phyloP scores from a whole-genome alignment of 352 stramenopile species.

The Pythium scleroteichum region DNA sequence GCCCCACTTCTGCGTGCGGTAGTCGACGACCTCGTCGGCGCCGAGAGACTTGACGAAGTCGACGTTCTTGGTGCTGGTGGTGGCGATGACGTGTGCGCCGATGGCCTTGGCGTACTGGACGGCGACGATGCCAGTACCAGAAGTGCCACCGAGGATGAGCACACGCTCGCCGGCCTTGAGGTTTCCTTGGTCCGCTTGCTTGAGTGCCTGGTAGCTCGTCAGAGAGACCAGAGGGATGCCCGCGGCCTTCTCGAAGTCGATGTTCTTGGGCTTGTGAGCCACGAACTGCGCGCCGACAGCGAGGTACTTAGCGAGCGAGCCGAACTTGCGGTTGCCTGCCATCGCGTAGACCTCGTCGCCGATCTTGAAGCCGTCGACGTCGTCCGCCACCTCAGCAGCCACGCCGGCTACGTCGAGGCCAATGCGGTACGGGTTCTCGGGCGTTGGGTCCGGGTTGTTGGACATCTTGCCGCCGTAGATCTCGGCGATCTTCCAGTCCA shows the following conservation, averaged over 20 bases:
- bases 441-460: constrained; percentile 15
- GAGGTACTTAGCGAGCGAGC: constrained; percentile 45
- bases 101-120: constrained; percentile 46
- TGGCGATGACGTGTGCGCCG: constrained; percentile 30
- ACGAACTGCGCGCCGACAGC: constrained; percentile 37
- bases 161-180: constrained; percentile 43
- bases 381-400: constrained; percentile 32
- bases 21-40: constrained; percentile 48
- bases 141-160: constrained; percentile 47
- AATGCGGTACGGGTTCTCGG: constrained; percentile 33
- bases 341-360: constrained; percentile 30
- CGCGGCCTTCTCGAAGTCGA: constrained; percentile 45
- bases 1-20: constrained; percentile 38
- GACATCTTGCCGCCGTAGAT: constrained; percentile 16
- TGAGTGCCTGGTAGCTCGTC: constrained; percentile 43
- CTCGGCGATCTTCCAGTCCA: constrained; percentile 31
- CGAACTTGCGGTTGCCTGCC: constrained; percentile 12
- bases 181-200: constrained; percentile 29
- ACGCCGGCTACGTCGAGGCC: constrained; percentile 42
- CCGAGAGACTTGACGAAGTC: constrained; percentile 38
- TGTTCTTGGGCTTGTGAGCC: constrained; percentile 40
- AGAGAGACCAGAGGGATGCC: constrained; percentile 34
- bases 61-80: constrained; percentile 35
- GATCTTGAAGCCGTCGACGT: constrained; percentile 28
- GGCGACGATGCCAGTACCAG: constrained; percentile 38